Evolutionary conservation across 1,139 yeast genomes (phyloP), one percentile per base, ranked within the genome.

Genomic region (Geotrichum reessii): DNA sequence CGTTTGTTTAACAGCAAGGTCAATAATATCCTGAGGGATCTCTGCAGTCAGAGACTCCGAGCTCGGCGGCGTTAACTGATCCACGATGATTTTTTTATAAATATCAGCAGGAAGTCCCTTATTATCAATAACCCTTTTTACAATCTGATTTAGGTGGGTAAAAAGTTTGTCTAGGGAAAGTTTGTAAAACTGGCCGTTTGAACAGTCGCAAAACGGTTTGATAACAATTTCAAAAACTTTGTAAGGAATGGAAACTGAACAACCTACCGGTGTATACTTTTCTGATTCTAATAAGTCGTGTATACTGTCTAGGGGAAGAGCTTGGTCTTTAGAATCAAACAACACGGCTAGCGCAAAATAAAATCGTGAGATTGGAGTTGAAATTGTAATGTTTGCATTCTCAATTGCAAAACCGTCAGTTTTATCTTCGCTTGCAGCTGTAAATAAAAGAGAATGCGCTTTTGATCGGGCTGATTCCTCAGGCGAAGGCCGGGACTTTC

Each of bases 311-410:
- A 67, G 59, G 6, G 71, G 68, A 47, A 70, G 61, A 44, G 63
- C 65, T 51, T 66, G 62, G 21, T 57, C 57, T 24, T 64, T 60
- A 50, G 63, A 58, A 25, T 55, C 62, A 49, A 52, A 60, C 22
- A 74, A 62, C 9, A 65, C 63, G 3, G 66, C 65, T 42, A 74
- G 58, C 2, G 71, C 61, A 12, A 74, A 63, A 54, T 66, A 72
- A 12, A 71, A 24, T 1, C 73, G 68, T 48, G 71, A 64, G 12
- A 73, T 55, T 7, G 73, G 73, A 2, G 74, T 69, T 7, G 72
- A 67, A 5, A 70, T 66, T n/a, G 63, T 55, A 9, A 74, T 25
- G 9, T 60, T 42, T 3, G 72, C 66, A 47, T 69, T 69, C n/a
- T 66, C 60, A 9, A 58, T 46, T 21, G 62, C 62, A 14, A 55